Conservation (phyloP, 768 basidiomycete species). For the Termitomyces sp. region DNA sequence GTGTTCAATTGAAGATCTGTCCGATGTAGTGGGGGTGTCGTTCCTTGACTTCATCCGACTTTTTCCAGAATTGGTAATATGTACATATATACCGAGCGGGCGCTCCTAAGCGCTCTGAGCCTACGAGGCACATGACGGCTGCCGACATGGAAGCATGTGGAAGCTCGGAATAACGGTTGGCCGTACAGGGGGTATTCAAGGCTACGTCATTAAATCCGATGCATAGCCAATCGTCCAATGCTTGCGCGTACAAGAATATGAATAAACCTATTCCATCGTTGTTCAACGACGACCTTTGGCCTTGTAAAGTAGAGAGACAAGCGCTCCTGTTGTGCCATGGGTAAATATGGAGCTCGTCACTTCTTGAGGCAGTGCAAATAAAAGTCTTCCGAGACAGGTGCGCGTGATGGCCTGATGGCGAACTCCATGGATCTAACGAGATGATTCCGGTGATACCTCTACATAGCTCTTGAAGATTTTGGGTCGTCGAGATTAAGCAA, state of each 20-base stretch:
- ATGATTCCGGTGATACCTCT: neutral
- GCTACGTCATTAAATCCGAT: neutral
- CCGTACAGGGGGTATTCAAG: neutral
- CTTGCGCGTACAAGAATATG: too few species aligned
- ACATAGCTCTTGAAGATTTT: neutral
- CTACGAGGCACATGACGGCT: neutral
- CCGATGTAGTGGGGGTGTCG: slow-evolving; percentile 3
- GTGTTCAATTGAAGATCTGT: neutral
- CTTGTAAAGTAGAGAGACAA: neutral
- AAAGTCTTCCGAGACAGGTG: neutral
- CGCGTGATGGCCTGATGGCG: neutral
- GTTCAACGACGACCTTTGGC: neutral
- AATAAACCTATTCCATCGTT: neutral
- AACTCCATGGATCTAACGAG: neutral
- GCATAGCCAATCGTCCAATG: neutral
- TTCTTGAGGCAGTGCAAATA: neutral
- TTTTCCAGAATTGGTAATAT: neutral
- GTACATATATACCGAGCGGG: neutral
- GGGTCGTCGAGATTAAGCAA: neutral
- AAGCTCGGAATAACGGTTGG: neutral
- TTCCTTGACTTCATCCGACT: slow-evolving; percentile 3
- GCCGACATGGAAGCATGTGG: neutral
- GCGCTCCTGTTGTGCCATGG: neutral
- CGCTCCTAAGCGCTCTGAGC: neutral
- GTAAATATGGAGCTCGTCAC: too few species aligned